Evolutionary conservation across 2,329 filamentous ascomycete species (phyloP).

Genomic region (Aureobasidium namibiae): DNA sequence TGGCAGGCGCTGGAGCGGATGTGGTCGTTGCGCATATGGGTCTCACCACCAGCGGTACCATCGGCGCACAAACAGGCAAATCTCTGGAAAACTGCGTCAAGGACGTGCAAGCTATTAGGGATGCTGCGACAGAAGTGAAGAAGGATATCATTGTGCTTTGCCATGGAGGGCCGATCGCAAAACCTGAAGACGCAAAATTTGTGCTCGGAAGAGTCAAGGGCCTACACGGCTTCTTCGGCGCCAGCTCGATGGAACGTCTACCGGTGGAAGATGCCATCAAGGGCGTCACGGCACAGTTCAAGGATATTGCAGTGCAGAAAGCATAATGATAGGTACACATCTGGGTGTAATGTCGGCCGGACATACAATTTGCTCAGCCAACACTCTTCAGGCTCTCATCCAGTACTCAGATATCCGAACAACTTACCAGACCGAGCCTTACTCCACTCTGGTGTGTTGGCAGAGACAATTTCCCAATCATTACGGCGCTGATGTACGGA

Average conservation of each 20-base stretch:
- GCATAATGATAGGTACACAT: background rate
- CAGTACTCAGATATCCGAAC: too few species aligned
- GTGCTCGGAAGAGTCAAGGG: constrained; percentile 53
- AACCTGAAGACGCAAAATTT: constrained; percentile 54
- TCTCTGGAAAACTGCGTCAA: constrained; percentile 56
- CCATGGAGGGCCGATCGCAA: constrained; percentile 61
- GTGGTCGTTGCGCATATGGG: constrained; percentile 63
- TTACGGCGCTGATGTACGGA: too few species aligned
- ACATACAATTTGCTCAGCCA: background rate
- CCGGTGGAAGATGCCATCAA: constrained; percentile 61
- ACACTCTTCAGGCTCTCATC: too few species aligned
- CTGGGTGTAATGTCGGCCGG: background rate
- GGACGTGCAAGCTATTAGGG: constrained; percentile 55
- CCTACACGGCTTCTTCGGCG: constrained; percentile 65
- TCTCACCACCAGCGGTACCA: constrained; percentile 55
- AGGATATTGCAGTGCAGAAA: constrained; percentile 22
- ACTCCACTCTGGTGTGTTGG: too few species aligned
- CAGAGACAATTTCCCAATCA: too few species aligned
- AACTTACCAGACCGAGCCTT: too few species aligned
- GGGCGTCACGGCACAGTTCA: constrained; percentile 48
- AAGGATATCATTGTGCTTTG: constrained; percentile 58
- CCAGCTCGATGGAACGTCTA: constrained; percentile 61
- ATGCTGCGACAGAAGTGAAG: constrained; percentile 49
- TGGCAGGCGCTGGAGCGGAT: constrained; percentile 59
- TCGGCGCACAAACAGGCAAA: constrained; percentile 55